phyloP scores from a whole-genome alignment of 1,284 basidiomycete species.

The Tilletiaria anomala region DNA sequence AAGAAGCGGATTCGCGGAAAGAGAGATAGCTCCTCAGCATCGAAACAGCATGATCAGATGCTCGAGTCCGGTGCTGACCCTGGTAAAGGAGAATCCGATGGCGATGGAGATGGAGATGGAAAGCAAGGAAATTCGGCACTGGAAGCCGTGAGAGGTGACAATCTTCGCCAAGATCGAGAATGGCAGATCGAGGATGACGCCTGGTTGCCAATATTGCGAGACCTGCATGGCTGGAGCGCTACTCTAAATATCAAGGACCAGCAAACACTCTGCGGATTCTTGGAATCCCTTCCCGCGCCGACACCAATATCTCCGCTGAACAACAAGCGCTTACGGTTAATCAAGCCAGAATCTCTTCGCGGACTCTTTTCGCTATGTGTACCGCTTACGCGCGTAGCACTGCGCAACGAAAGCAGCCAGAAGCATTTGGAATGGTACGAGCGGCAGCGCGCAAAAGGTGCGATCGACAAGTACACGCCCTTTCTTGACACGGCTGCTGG shows the following conservation, averaged over 20 bases:
- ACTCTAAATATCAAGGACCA: background rate
- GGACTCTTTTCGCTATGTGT: background rate
- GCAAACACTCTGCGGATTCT: background rate
- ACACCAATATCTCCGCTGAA: background rate
- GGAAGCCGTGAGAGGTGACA: too few species aligned
- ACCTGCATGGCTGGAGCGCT: background rate
- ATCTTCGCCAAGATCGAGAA: too few species aligned
- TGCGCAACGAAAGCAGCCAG: background rate
- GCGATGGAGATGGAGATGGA: too few species aligned
- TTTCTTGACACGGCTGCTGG: too few species aligned
- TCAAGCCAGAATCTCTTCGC: background rate
- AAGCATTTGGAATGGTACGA: background rate
- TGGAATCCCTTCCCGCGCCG: background rate
- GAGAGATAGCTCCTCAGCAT: too few species aligned
- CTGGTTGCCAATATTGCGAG: too few species aligned
- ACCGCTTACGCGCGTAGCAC: background rate
- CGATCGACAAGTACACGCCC: background rate
- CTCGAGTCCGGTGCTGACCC: too few species aligned
- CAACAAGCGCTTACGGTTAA: background rate
- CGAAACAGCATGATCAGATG: too few species aligned
- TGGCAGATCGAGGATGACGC: too few species aligned
- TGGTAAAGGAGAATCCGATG: too few species aligned
- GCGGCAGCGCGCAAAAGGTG: background rate
- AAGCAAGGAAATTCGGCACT: too few species aligned
- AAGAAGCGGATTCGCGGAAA: too few species aligned